Percentiles rank a stretch among this genome's conserved stretches.
phyloP scores from a whole-genome alignment of 176 grass and related monocot genomes.

The Bothriochloa decipiens region DNA sequence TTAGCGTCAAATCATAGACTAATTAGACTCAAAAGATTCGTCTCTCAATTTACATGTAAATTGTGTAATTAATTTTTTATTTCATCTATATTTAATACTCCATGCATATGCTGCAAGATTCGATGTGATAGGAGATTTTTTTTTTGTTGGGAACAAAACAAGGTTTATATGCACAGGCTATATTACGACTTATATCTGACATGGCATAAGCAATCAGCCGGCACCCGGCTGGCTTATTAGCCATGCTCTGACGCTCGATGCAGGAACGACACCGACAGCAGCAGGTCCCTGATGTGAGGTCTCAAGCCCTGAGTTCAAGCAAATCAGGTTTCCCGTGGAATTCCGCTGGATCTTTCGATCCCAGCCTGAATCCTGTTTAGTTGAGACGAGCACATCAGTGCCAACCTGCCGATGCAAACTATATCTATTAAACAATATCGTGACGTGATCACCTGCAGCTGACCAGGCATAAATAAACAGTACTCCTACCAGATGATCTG shows the following conservation, averaged over 20 bases:
- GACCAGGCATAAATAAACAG: neutral
- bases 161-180: too few species aligned
- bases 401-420: neutral
- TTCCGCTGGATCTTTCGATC: neutral
- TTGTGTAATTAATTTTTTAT: too few species aligned
- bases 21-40: too few species aligned
- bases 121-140: too few species aligned
- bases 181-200: too few species aligned
- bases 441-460: neutral
- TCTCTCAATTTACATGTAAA: too few species aligned
- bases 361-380: slow-evolving; percentile 26
- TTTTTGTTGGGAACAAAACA: too few species aligned
- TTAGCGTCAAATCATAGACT: too few species aligned
- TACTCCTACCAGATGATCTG: neutral
- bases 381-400: slow-evolving; percentile 33
- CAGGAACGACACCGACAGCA: neutral
- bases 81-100: too few species aligned
- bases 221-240: too few species aligned
- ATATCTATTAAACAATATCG: neutral
- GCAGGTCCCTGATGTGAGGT: neutral
- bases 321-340: neutral
- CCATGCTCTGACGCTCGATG: neutral
- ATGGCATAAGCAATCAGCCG: too few species aligned
- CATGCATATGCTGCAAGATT: too few species aligned
- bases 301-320: neutral